Evolutionary conservation across 2,329 filamentous ascomycete genomes (phyloP).

Genomic region (Colletotrichum abscissum): DNA sequence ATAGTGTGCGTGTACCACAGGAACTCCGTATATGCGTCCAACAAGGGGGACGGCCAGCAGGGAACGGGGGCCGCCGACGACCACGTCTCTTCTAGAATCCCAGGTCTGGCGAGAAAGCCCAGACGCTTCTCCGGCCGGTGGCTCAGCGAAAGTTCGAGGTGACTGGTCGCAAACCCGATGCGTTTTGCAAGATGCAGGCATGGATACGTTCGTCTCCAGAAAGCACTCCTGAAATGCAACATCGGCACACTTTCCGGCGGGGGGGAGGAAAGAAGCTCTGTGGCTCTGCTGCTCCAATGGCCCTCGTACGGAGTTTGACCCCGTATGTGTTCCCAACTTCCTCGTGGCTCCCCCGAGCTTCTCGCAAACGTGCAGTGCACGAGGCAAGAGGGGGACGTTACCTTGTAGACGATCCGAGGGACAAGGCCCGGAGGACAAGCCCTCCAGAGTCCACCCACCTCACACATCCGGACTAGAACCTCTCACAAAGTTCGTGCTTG

Average conservation of each 20-base stretch:
- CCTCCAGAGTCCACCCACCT: neutral
- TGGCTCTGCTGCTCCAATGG: neutral
- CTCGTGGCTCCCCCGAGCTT: slow-evolving; percentile 6
- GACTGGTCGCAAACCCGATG: slow-evolving; percentile 8
- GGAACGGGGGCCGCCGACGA: neutral
- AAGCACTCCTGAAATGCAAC: slow-evolving; percentile 26
- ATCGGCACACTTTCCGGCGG: neutral
- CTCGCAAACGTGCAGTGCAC: neutral
- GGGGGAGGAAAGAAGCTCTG: neutral
- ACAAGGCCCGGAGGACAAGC: neutral
- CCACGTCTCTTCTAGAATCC: slow-evolving; percentile 1
- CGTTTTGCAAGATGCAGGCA: slow-evolving; percentile 16
- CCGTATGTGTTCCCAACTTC: neutral
- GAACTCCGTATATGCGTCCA: neutral
- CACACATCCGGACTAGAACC: neutral
- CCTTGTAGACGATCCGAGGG: slow-evolving; percentile 8
- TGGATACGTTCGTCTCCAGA: neutral
- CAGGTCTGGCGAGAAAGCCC: neutral
- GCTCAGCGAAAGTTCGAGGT: neutral
- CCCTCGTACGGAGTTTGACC: neutral
- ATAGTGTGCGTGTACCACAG: neutral
- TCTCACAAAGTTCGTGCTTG: slow-evolving; percentile 4
- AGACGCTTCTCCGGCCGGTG: neutral
- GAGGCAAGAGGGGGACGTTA: neutral
- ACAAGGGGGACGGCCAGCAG: neutral